phyloP scores from a whole-genome alignment of 2,329 filamentous ascomycete species.

The Hypomyces rosellus region DNA sequence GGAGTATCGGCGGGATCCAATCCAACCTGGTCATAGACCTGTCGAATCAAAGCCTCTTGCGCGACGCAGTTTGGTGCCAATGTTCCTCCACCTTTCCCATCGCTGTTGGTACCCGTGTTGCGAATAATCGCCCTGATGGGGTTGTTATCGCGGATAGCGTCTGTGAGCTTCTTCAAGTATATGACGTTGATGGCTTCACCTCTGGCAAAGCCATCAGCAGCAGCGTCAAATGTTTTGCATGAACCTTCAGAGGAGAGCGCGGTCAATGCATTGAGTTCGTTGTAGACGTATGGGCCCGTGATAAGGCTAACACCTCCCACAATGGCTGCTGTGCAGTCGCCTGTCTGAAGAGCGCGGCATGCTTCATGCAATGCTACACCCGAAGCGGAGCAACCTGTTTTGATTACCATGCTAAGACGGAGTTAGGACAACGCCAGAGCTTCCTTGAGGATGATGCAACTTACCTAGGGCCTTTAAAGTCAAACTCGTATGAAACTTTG shows the following conservation, averaged over 20 bases:
- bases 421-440: neutral
- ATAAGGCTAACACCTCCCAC: constrained; percentile 19
- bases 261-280: constrained; percentile 4
- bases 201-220: constrained; percentile 35
- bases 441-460: too few relatives aligned
- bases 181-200: constrained; percentile 32
- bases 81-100: constrained; percentile 35
- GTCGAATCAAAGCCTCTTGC: constrained; percentile 26
- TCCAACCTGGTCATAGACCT: constrained; percentile 21
- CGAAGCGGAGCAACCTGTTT: constrained; percentile 26
- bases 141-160: constrained; percentile 36
- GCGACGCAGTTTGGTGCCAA: constrained; percentile 28
- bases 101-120: constrained; percentile 26
- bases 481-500: constrained; percentile 24
- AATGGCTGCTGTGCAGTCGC: constrained; percentile 19
- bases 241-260: constrained; percentile 18
- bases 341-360: constrained; percentile 17
- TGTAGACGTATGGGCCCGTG: constrained; percentile 12
- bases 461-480: constrained; percentile 16
- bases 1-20: constrained; percentile 12
- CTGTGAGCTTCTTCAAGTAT: constrained; percentile 34
- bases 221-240: constrained; percentile 24
- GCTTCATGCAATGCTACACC: constrained; percentile 23
- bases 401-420: constrained; percentile 20
- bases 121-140: constrained; percentile 26